Evolutionary conservation across 2,329 filamentous ascomycete species (phyloP).

Genomic region (Aspergillus luchuensis): DNA sequence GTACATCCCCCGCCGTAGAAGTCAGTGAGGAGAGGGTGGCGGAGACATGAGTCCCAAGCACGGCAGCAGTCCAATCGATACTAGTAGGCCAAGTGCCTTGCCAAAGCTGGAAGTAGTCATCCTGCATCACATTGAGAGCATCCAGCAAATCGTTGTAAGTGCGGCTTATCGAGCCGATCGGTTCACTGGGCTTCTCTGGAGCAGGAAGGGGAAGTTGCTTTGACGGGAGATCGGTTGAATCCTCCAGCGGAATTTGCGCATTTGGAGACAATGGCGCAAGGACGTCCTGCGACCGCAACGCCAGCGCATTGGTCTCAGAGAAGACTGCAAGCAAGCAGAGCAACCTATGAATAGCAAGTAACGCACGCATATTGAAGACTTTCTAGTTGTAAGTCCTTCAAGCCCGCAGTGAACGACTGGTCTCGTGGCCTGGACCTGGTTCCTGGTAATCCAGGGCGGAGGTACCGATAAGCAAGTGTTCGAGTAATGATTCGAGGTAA

Average conservation of each 20-base stretch:
- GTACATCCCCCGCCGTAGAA: constrained; percentile 50
- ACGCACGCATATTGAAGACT: constrained; percentile 12
- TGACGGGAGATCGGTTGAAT: constrained; percentile 10
- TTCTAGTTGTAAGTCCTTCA: constrained; percentile 5
- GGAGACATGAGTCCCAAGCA: constrained; percentile 77
- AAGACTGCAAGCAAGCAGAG: constrained; percentile 28
- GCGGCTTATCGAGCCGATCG: constrained; percentile 13
- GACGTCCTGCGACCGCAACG: constrained; percentile 31
- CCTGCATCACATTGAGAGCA: constrained; percentile 75
- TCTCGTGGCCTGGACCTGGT: neutral
- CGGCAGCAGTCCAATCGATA: constrained; percentile 93
- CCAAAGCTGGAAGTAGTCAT: constrained; percentile 74
- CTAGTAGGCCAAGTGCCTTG: constrained; percentile 79
- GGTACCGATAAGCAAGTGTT: neutral
- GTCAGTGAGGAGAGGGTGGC: constrained; percentile 73
- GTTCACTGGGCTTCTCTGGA: constrained; percentile 23
- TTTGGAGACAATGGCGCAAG: constrained; percentile 19
- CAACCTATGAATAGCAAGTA: constrained; percentile 23
- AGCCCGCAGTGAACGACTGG: neutral
- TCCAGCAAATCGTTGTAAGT: constrained; percentile 53
- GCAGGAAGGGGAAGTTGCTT: constrained; percentile 19
- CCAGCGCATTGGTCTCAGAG: constrained; percentile 32
- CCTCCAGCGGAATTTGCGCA: constrained; percentile 14
- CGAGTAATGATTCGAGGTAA: neutral
- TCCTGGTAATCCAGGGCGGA: neutral